A percentile compares a stretch with the other conserved stretches of the same genome.
Conservation (phyloP, 768 basidiomycete species). For the Megacollybia marginata region DNA sequence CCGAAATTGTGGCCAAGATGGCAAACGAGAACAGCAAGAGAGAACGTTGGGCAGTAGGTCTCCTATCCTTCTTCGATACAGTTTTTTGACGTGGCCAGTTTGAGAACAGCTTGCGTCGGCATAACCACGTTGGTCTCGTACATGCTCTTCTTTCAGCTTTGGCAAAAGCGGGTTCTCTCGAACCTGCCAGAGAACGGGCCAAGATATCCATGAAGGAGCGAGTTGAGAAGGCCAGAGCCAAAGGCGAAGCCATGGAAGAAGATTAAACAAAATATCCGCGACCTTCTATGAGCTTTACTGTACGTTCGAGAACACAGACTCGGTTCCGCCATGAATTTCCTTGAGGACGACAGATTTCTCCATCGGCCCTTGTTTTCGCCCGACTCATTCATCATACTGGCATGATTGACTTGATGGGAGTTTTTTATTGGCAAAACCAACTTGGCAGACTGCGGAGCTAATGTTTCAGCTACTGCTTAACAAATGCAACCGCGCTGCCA, state of each 20-base stretch:
- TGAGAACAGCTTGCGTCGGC: slow-evolving; percentile 79
- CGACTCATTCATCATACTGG: no score
- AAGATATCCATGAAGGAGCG: slow-evolving; percentile 38
- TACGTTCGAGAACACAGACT: no score
- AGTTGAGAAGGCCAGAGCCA: slow-evolving; percentile 34
- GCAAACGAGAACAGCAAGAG: slow-evolving; percentile 68
- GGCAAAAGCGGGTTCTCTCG: slow-evolving; percentile 61
- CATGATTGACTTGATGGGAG: no score
- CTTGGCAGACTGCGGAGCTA: no score
- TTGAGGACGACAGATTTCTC: no score
- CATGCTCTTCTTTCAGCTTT: slow-evolving; percentile 68
- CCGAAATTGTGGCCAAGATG: slow-evolving; percentile 49
- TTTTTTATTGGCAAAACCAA: no score
- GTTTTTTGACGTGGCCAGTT: slow-evolving; percentile 40
- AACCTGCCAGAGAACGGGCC: slow-evolving; percentile 40
- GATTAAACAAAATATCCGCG: slow-evolving; percentile 18
- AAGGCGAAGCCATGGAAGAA: slow-evolving; percentile 41
- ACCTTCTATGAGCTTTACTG: no score
- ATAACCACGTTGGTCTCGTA: slow-evolving; percentile 81
- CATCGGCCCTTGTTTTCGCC: no score
- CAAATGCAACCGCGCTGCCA: no score
- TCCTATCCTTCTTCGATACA: slow-evolving; percentile 1
- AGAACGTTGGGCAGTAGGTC: slow-evolving; percentile 74
- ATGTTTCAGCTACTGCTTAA: no score
- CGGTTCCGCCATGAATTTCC: no score